Evolutionary conservation across 2,329 filamentous ascomycete species (phyloP), one percentile per base, ranked within the genome.

Genomic region (Xylariaceae sp.): DNA sequence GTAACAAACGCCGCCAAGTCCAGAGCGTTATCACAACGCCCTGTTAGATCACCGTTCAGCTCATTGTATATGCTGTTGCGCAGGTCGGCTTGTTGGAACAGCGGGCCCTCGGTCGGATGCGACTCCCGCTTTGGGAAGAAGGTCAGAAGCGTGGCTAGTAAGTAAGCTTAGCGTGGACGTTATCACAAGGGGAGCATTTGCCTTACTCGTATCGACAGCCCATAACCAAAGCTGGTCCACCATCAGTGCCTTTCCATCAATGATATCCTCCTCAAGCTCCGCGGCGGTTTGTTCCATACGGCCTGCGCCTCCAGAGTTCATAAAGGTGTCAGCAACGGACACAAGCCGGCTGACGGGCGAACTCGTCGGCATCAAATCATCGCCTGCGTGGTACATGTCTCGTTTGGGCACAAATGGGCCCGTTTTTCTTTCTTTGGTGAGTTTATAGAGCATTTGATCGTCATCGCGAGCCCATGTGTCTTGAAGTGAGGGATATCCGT

Each of bases 371-470:
- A 48, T 12, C 2, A 45, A 43, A 6, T 50, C 50, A 18, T 57
- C 48, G 19, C 52, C 52, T 2, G 39, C 47, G 50, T 58, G 57
- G 31, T 60, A 62, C 54, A 63, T 70, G 55, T 58, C 68, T 55
- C 45, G 53, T 34, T 47, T 64, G 9, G 36, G 63, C 51, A 49
- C 60, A 34, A 45, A 48, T n/a, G 53, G 51, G 17, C 49, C 45
- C 11, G 60, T 61, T 1, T 59, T 51, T 2, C 75, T 67, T 50
- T 79, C 71, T 58, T 82, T 83, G 2, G 81, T 84, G 2, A 86
- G 69, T 58, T 87, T 87, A 65, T 86, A 87, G 6, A 87, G 67
- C 79, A 87, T 86, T 63, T 87, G 83, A 40, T 87, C 83, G 41
- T 84, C 81, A 40, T 87, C 84, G 16, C 83, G 71, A 0, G 81